phyloP scores from a whole-genome alignment of 2,329 filamentous ascomycete species.

The Monilinia fructicola region DNA sequence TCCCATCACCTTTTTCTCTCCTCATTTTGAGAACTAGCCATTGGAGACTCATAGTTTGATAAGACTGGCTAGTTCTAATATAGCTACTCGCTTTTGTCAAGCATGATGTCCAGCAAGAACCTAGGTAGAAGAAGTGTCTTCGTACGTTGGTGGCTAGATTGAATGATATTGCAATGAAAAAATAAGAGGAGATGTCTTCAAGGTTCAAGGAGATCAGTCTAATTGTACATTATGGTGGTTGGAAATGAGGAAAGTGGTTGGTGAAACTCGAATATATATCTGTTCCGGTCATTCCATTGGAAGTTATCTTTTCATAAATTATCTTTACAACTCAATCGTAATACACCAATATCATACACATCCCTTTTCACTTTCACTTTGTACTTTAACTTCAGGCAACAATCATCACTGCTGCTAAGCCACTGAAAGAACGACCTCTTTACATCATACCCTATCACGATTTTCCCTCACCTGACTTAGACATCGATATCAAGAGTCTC shows the following conservation, averaged over 20 bases:
- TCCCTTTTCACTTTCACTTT: not conserved
- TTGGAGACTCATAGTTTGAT: not conserved
- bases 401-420: not conserved
- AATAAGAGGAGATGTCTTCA: not conserved
- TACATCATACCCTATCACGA: constrained; percentile 13
- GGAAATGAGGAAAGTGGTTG: constrained; percentile 12
- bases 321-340: constrained; percentile 12
- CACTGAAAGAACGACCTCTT: constrained; percentile 6
- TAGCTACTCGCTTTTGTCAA: not conserved
- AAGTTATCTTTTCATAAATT: not conserved
- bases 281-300: constrained; percentile 5
- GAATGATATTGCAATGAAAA: constrained; percentile 8
- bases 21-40: not conserved
- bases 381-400: not conserved
- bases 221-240: constrained; percentile 8
- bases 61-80: not conserved
- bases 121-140: constrained; percentile 15
- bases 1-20: constrained; percentile 10
- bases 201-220: constrained; percentile 12
- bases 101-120: constrained; percentile 1
- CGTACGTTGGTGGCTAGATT: constrained; percentile 14
- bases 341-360: constrained; percentile 10
- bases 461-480: constrained; percentile 7
- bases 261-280: constrained; percentile 21
- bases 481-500: constrained; percentile 13